A percentile compares a stretch with the other conserved stretches of the same genome.
Evolutionary conservation across 306 rosid genomes (phyloP).

Genomic region (Lathyrus aphaca): DNA sequence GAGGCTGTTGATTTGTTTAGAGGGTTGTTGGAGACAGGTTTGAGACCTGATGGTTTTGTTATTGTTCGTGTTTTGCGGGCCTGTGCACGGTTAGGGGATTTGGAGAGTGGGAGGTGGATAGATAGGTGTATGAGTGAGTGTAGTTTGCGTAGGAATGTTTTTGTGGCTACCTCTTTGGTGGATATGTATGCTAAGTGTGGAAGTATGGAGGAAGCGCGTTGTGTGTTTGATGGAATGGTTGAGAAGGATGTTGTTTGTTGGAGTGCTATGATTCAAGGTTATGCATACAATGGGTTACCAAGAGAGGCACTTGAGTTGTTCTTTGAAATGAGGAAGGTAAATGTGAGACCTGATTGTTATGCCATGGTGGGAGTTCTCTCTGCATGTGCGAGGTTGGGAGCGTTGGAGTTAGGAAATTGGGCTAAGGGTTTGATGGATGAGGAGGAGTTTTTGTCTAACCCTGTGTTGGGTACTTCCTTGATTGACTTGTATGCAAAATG

Average conservation of each 20-base stretch:
- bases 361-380: slow-evolving; percentile 75
- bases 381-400: slow-evolving; percentile 71
- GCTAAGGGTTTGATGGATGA: slow-evolving; percentile 56
- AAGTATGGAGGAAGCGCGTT: slow-evolving; percentile 55
- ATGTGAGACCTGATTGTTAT: slow-evolving; percentile 64
- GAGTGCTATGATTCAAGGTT: slow-evolving; percentile 78
- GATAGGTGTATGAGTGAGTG: slow-evolving; percentile 52
- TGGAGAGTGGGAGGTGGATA: slow-evolving; percentile 63
- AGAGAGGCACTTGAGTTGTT: slow-evolving; percentile 61
- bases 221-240: slow-evolving; percentile 55
- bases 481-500: slow-evolving; percentile 81
- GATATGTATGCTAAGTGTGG: slow-evolving; percentile 71
- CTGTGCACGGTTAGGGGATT: slow-evolving; percentile 58
- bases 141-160: slow-evolving; percentile 55
- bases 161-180: slow-evolving; percentile 65
- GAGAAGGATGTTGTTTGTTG: slow-evolving; percentile 72
- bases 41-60: slow-evolving; percentile 65
- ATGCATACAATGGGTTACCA: slow-evolving; percentile 62
- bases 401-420: slow-evolving; percentile 64
- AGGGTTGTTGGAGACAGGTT: slow-evolving; percentile 59
- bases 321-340: slow-evolving; percentile 62
- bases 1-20: slow-evolving; percentile 61
- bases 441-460: slow-evolving; percentile 54
- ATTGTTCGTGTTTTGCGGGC: slow-evolving; percentile 61
- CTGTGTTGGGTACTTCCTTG: slow-evolving; percentile 69